Percentiles rank a stretch among this genome's conserved stretches.
Conservation (phyloP, 2,329 filamentous ascomycete genomes). For the Didymella pomorum region DNA sequence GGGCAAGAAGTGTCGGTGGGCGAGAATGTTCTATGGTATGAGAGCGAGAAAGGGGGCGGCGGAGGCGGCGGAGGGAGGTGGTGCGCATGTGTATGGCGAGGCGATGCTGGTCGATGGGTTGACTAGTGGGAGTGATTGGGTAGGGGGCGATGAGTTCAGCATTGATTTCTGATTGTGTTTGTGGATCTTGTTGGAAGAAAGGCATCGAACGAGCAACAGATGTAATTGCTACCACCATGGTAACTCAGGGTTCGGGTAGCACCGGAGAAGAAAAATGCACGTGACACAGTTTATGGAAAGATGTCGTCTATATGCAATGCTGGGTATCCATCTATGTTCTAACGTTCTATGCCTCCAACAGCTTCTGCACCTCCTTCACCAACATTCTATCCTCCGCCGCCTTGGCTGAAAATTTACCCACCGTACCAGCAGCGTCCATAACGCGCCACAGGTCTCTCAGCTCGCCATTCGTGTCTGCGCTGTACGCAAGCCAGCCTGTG, state of each 20-base stretch:
- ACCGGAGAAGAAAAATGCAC: too few species aligned
- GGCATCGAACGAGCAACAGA: too few species aligned
- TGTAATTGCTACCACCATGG: too few species aligned
- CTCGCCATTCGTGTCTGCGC: conserved; percentile 73
- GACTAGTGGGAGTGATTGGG: too few species aligned
- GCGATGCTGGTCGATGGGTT: too few species aligned
- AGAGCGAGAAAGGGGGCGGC: too few species aligned
- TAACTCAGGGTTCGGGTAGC: too few species aligned
- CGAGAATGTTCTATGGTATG: conserved; percentile 7
- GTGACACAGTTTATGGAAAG: not conserved
- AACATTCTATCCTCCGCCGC: conserved; percentile 42
- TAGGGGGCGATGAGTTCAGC: too few species aligned
- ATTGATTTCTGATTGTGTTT: too few species aligned
- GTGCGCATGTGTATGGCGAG: too few species aligned
- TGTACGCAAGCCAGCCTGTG: conserved; percentile 78
- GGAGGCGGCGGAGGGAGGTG: too few species aligned
- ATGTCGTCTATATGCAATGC: conserved; percentile 7
- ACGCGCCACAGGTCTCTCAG: conserved; percentile 80
- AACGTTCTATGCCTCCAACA: conserved; percentile 33
- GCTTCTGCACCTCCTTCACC: conserved; percentile 46
- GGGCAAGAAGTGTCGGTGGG: conserved; percentile 3
- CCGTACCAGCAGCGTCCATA: conserved; percentile 74
- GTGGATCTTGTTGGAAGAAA: too few species aligned
- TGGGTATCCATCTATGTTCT: conserved; percentile 13
- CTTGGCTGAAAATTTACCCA: conserved; percentile 52